Percentiles rank a stretch among this genome's conserved stretches.
Conservation (phyloP, 2,329 filamentous ascomycete species). For the Cytospora chrysosperma region DNA sequence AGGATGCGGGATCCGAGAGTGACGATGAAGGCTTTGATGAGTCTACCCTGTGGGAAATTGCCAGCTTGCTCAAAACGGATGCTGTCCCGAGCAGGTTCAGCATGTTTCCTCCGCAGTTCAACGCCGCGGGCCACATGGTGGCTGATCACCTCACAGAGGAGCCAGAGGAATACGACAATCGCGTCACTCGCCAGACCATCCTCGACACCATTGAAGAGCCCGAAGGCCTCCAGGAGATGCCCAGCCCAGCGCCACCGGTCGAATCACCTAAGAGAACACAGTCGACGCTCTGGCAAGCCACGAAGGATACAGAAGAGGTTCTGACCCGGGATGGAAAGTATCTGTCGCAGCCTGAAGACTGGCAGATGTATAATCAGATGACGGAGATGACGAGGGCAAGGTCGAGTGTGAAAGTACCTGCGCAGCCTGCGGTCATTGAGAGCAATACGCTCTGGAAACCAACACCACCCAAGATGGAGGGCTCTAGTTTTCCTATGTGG, state of each 20-base stretch:
- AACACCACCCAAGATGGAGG: not conserved
- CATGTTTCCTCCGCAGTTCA: slow-evolving; percentile 40
- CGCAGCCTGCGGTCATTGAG: slow-evolving; percentile 18
- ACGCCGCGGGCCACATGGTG: slow-evolving; percentile 30
- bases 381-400: slow-evolving; percentile 22
- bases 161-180: slow-evolving; percentile 29
- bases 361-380: slow-evolving; percentile 22
- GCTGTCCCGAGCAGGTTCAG: slow-evolving; percentile 53
- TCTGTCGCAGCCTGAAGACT: slow-evolving; percentile 21
- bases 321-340: slow-evolving; percentile 3
- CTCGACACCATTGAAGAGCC: slow-evolving; percentile 36
- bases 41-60: slow-evolving; percentile 63
- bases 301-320: not conserved
- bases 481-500: slow-evolving; percentile 18
- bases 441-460: slow-evolving; percentile 28
- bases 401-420: slow-evolving; percentile 12
- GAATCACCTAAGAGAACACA: slow-evolving; percentile 23
- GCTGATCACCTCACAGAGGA: slow-evolving; percentile 37
- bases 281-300: slow-evolving; percentile 22
- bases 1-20: slow-evolving; percentile 35
- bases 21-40: slow-evolving; percentile 58
- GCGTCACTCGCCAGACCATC: slow-evolving; percentile 31
- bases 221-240: slow-evolving; percentile 26
- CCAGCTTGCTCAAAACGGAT: slow-evolving; percentile 54
- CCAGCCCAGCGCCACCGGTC: slow-evolving; percentile 16